Evolutionary conservation across 768 basidiomycete genomes (phyloP).

Genomic region (Leucocoprinus birnbaumii): DNA sequence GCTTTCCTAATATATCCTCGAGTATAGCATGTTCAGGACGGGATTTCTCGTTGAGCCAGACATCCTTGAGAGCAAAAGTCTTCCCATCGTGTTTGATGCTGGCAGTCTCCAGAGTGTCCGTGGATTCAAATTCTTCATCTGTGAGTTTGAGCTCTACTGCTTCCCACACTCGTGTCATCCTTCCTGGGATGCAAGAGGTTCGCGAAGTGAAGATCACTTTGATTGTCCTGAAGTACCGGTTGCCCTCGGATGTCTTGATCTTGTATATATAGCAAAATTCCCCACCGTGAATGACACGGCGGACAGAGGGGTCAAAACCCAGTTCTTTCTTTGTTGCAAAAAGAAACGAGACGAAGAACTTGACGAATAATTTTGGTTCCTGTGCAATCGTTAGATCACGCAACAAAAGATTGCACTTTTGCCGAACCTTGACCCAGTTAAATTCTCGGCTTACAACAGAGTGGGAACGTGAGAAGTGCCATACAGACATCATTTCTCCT

Average conservation of each 20-base stretch:
- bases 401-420: no score
- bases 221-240: neutral
- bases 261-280: neutral
- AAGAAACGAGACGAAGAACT: constrained; percentile 4
- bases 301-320: constrained; percentile 4
- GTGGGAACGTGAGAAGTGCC: constrained; percentile 9
- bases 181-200: constrained; percentile 4
- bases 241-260: neutral
- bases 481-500: neutral
- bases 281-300: neutral
- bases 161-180: constrained; percentile 14
- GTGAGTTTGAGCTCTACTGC: constrained; percentile 2
- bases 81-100: no score
- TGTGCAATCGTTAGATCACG: neutral
- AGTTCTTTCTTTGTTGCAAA: constrained; percentile 3
- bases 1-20: constrained; percentile 7
- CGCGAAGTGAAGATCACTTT: neutral
- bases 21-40: constrained; percentile 16
- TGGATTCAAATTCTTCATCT: neutral
- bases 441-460: neutral
- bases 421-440: constrained; percentile 5
- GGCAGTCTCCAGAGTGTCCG: neutral
- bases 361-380: constrained; percentile 1
- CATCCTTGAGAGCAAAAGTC: constrained; percentile 17
- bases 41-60: constrained; percentile 16